Evolutionary conservation across 176 grass and related monocot genomes (phyloP), one percentile per base, ranked within the genome.

Genomic region (Zoysia pacifica): DNA sequence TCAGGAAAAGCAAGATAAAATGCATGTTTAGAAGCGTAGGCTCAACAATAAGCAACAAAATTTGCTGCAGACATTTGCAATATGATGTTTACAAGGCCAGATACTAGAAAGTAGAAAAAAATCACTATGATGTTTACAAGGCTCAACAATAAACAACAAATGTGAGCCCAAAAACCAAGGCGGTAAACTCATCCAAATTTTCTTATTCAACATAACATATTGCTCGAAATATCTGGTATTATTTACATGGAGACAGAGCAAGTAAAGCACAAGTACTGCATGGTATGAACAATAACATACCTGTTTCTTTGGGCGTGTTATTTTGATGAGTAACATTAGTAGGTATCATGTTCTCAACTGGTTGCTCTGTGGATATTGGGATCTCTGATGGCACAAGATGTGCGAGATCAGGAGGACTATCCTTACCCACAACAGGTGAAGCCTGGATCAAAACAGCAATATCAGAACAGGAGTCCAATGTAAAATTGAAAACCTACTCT

Each of bases 321-420:
- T 67, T 83, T 77, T 86, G 84, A 84, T 35, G 74, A 82, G 72
- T 70, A 77, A 72, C 69, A 82, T 51, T 82, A 82, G 80, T 19
- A 73, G 82, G 76, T 59, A 53, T 16, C 45, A 43, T 12, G 2
- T 89, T 93, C 77, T 90, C 78, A 78, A 80, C 71, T 82, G 52
- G 43, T 84, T 44, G 60, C 66, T 78, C 87, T 80, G 77, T 60
- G 28, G 85, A 70, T 83, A 66, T 80, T 73, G 74, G 28, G 74
- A 63, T 46, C 73, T 48, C 90, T 67, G 75, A 87, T 67, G 96
- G 92, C 71, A 95, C 88, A 73, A 99, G 66, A 79, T 83, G 66
- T 61, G 92, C 86, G 73, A 99, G 88, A 85, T 99, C 96, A 78
- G 96, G 96, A 73, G 92, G 90, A 70, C 70, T 94, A 75, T 99